Percentiles rank a stretch among this genome's conserved stretches.
phyloP scores from a whole-genome alignment of 2,329 filamentous ascomycete genomes.

The Dothideomycetes sp. region DNA sequence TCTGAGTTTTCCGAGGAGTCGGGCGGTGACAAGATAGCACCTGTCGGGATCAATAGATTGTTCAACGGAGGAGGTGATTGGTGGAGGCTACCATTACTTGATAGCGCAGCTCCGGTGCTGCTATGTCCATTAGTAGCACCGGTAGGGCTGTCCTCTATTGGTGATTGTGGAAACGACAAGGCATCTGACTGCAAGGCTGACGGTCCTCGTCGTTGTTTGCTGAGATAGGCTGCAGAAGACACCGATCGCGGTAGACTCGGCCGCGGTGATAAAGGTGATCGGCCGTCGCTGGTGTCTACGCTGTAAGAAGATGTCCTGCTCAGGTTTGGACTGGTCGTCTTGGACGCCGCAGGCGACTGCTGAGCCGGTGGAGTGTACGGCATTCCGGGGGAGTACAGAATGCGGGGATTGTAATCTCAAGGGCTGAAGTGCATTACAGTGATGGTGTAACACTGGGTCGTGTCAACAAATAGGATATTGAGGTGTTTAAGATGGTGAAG shows the following conservation, averaged over 20 bases:
- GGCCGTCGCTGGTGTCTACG: slow-evolving; percentile 23
- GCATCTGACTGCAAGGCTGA: slow-evolving; percentile 31
- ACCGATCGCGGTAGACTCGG: slow-evolving; percentile 43
- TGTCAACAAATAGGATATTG: not conserved
- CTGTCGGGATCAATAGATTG: slow-evolving; percentile 65
- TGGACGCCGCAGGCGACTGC: slow-evolving; percentile 48
- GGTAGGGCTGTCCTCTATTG: slow-evolving; percentile 6
- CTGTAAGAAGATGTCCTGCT: slow-evolving; percentile 41
- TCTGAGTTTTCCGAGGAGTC: slow-evolving; percentile 73
- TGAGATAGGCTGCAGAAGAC: slow-evolving; percentile 50
- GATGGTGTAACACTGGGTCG: slow-evolving; percentile 11
- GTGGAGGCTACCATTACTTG: slow-evolving; percentile 52
- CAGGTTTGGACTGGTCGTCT: slow-evolving; percentile 38
- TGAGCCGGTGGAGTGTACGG: slow-evolving; percentile 77
- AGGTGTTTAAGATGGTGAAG: not conserved
- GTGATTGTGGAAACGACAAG: slow-evolving; percentile 7
- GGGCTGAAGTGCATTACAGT: slow-evolving; percentile 32
- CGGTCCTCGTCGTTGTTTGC: slow-evolving; percentile 49
- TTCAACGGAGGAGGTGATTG: slow-evolving; percentile 77
- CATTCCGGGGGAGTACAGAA: slow-evolving; percentile 47
- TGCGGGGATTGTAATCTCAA: slow-evolving; percentile 19
- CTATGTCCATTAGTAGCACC: slow-evolving; percentile 2
- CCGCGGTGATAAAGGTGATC: slow-evolving; percentile 27
- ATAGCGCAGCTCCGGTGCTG: slow-evolving; percentile 11
- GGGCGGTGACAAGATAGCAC: slow-evolving; percentile 81